These are phyloP conservation scores for Elongisporangium anandrum DNA, from an alignment of 352 stramenopile species.

Conservation along the genomic window DNA sequence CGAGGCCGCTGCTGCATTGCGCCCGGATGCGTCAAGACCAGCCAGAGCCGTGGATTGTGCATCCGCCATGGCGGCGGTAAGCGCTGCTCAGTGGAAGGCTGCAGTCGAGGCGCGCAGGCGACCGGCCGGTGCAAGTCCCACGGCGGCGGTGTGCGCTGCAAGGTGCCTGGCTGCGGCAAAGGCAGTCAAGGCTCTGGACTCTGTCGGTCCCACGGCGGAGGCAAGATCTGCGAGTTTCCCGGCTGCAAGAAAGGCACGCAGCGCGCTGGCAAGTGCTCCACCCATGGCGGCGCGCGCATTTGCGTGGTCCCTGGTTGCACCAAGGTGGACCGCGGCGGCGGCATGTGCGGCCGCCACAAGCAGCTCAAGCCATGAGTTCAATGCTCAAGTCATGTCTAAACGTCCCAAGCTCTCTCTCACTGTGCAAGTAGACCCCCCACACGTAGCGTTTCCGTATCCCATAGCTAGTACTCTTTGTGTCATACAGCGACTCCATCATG, in stretches of 20 bases:
- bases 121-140: conserved; percentile 44
- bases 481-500: background rate
- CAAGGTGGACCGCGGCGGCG: conserved; percentile 36
- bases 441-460: background rate
- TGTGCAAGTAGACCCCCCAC: background rate
- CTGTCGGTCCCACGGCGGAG: conserved; percentile 42
- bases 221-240: conserved; percentile 27
- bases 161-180: conserved; percentile 35
- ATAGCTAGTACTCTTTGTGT: no score
- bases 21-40: background rate
- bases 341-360: conserved; percentile 17
- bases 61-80: background rate
- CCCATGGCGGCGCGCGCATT: background rate
- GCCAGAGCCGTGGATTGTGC: background rate
- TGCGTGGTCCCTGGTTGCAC: conserved; percentile 23
- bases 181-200: conserved; percentile 42
- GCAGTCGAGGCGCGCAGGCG: conserved; percentile 14
- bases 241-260: conserved; percentile 44
- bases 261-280: conserved; percentile 5
- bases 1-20: background rate
- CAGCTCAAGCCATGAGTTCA: background rate
- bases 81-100: background rate
- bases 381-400: background rate
- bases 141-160: conserved; percentile 37
- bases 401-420: background rate